phyloP scores from a whole-genome alignment of 2,329 filamentous ascomycete species.

The Neurospora sp. region DNA sequence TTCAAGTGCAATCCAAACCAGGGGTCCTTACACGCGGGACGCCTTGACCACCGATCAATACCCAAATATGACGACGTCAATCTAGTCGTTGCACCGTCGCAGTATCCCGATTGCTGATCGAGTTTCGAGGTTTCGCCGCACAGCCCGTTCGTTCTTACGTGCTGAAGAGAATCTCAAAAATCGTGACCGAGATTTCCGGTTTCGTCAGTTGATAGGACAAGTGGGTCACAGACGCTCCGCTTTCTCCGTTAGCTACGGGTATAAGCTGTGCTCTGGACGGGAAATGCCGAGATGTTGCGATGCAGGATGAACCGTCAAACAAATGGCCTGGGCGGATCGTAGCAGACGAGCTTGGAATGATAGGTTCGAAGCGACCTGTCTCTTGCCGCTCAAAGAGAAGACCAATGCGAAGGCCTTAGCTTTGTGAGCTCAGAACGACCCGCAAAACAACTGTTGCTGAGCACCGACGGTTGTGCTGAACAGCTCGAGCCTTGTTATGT shows the following conservation, averaged over 20 bases:
- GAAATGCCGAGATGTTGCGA: neutral
- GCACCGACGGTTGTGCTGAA: neutral
- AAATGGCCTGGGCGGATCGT: neutral
- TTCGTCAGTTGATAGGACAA: neutral
- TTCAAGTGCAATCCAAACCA: conserved; percentile 11
- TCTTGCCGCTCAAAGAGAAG: neutral
- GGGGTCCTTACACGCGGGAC: conserved; percentile 3
- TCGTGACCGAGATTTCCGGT: neutral
- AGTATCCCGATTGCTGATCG: neutral
- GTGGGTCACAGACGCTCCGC: neutral
- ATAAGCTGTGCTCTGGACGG: neutral
- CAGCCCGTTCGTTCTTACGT: neutral
- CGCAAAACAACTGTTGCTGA: neutral
- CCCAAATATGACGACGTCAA: conserved; percentile 11
- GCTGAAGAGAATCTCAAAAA: neutral
- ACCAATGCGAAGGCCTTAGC: neutral
- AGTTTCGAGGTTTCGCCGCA: neutral
- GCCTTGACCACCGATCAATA: conserved; percentile 12
- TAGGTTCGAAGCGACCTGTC: neutral
- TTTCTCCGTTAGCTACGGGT: neutral
- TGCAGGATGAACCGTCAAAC: neutral
- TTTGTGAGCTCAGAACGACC: neutral
- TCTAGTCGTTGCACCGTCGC: conserved; percentile 2
- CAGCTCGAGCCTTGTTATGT: neutral
- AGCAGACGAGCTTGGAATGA: neutral